Conservation (phyloP, 805 yeast species). For the Zygosaccharomyces pseudorouxii region DNA sequence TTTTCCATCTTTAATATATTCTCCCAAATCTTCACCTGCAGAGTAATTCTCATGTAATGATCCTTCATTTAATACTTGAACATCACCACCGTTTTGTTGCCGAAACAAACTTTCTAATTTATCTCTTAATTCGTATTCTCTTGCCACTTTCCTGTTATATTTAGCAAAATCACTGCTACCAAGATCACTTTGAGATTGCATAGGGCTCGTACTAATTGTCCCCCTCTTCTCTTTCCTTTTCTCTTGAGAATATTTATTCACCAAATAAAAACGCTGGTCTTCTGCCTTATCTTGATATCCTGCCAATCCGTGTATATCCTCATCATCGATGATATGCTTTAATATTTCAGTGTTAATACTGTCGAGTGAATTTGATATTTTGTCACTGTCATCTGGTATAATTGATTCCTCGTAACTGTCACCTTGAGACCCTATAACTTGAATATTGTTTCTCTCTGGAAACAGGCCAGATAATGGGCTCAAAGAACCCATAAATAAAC, state of each 20-base stretch:
- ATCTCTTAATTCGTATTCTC: constrained; percentile 32
- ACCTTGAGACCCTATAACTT: constrained; percentile 7
- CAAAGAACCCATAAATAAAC: constrained; percentile 9
- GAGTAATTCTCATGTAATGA: constrained; percentile 15
- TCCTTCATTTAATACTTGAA: constrained; percentile 19
- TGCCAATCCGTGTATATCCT: constrained; percentile 17
- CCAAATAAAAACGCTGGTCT: constrained; percentile 24
- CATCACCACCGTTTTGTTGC: constrained; percentile 14
- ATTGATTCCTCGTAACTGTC: constrained; percentile 1
- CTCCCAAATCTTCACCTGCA: constrained; percentile 15
- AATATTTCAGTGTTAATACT: constrained; percentile 15
- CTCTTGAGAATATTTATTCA: constrained; percentile 17
- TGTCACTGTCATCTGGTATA: constrained; percentile 2
- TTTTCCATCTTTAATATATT: background rate
- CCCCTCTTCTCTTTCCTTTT: constrained; percentile 7
- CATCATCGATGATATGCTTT: constrained; percentile 15
- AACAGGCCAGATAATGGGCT: constrained; percentile 18
- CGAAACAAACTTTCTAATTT: constrained; percentile 23
- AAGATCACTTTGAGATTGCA: constrained; percentile 3
- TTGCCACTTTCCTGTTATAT: constrained; percentile 35
- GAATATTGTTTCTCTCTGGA: constrained; percentile 22
- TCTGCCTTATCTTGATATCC: constrained; percentile 18
- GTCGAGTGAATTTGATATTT: constrained; percentile 2
- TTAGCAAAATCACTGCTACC: constrained; percentile 31
- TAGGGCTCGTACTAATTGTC: constrained; percentile 3